Base-by-base conservation (phyloP, 2,329 filamentous ascomycete species). In the Zymoseptoria ardabiliae region DNA sequence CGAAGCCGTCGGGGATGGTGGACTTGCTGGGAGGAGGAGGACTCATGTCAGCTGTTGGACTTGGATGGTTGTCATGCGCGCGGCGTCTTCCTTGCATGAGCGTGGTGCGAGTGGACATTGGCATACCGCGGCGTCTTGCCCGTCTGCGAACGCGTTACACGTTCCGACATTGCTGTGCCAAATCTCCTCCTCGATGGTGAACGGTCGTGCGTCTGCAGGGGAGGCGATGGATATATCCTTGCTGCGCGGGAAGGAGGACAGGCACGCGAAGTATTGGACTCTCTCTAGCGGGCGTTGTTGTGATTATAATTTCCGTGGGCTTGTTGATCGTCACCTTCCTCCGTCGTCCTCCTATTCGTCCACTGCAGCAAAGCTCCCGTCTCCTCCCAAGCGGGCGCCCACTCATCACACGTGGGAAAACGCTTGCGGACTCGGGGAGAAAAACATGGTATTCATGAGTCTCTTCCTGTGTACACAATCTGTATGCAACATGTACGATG, bases 71-170 rank as follows among this genome's bases (percentile, higher is more conserved):
- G 22, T 22, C 25, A 53, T 53, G 50, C 25, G 22, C 17, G 50
- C 50, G 19, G 13, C 50, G 22, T n/a, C 49, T 50, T 50, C 49
- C 22, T 41, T 41, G 35, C 35, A 41, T 41, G 35, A 41, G 35
- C 23, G 23, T 25, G 23, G 23, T 25, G 23, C 25, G 25, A 50
- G 49, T 50, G 10, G 49, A 50, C 22, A 9, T 5, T 22, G 20
- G 58, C 75, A 69, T 69, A 80, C 78, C 71, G 75, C 48, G 77
- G 78, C 56, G 77, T 79, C 68, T 76, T 78, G 62, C 78, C 78
- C 35, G 77, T 76, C 71, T 77, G 74, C 54, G 75, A 78, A 35
- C 78, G 73, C 58, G 78, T 81, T 59, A 78, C 63, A 50, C 64
- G 56, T 53, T 68, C 64, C 28, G 64, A 64, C 64, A 67, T 67